Evolutionary conservation across 352 stramenopile species (phyloP).

Genomic region (Pythium guiyangense): DNA sequence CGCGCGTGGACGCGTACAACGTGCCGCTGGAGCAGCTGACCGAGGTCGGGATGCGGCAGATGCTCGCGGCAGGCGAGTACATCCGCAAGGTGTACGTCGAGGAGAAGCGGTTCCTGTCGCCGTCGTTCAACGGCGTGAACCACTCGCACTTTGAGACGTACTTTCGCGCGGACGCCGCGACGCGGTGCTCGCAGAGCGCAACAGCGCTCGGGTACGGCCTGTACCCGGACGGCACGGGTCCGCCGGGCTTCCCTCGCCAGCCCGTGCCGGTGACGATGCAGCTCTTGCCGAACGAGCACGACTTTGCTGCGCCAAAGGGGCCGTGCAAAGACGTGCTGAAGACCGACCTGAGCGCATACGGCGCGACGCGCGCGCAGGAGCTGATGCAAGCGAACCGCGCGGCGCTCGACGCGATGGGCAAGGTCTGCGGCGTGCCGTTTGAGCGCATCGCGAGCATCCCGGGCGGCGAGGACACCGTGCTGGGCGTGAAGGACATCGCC

Average conservation of each 20-base stretch:
- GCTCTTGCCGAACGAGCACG: constrained; percentile 78
- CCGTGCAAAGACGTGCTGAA: constrained; percentile 51
- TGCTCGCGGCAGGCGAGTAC: no score
- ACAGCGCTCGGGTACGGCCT: constrained; percentile 69
- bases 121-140: no score
- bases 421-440: constrained; percentile 59
- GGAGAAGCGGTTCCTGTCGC: no score
- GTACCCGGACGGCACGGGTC: constrained; percentile 77
- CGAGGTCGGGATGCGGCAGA: no score
- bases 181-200: constrained; percentile 76
- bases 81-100: no score
- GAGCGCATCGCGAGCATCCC: constrained; percentile 46
- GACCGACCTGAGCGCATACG: constrained; percentile 55
- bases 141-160: no score
- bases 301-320: constrained; percentile 77
- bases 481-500: no score
- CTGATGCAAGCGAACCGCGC: constrained; percentile 51
- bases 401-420: constrained; percentile 46
- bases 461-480: constrained; percentile 64
- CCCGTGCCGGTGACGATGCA: constrained; percentile 85
- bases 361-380: constrained; percentile 41
- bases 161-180: no score
- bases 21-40: no score
- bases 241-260: constrained; percentile 55
- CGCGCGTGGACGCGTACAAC: no score